Conservation (phyloP, 768 basidiomycete species). For the Trametes sanguinea region DNA sequence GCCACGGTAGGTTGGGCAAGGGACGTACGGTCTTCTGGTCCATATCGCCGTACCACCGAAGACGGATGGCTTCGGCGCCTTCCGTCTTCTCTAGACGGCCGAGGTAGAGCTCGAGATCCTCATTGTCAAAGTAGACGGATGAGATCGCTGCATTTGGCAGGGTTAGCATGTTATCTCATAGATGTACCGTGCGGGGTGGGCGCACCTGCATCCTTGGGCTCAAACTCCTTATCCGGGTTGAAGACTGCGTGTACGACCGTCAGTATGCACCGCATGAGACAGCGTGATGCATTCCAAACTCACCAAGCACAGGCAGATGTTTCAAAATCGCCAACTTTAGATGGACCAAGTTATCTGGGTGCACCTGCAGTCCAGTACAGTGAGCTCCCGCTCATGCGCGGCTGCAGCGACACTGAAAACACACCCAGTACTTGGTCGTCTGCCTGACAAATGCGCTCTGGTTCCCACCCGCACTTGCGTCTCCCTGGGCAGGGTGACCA, state of each 20-base stretch:
- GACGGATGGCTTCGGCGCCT: conserved; percentile 93
- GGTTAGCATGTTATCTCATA: background rate
- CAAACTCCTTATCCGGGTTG: conserved; percentile 34
- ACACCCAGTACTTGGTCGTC: conserved; percentile 98
- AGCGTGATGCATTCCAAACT: conserved; percentile 23
- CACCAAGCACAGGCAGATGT: conserved; percentile 92
- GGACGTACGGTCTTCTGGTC: conserved; percentile 70
- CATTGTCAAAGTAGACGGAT: conserved; percentile 96
- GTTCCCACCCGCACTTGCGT: conserved; percentile 89
- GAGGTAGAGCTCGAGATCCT: conserved; percentile 93
- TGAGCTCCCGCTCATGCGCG: too few species aligned
- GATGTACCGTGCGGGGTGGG: background rate
- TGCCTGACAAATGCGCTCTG: conserved; percentile 99
- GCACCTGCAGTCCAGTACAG: conserved; percentile 3
- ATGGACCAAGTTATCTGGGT: conserved; percentile 36
- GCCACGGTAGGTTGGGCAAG: background rate
- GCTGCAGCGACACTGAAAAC: background rate
- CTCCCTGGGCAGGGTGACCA: conserved; percentile 92
- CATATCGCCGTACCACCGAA: conserved; percentile 96
- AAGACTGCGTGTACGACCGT: conserved; percentile 30
- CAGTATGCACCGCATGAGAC: conserved; percentile 54
- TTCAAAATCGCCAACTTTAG: conserved; percentile 81
- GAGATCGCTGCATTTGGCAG: conserved; percentile 69
- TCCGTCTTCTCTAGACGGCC: conserved; percentile 98
- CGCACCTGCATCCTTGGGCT: conserved; percentile 75